Evolutionary conservation across 2,329 filamentous ascomycete species (phyloP).

Genomic region (Purpureocillium lavendulum): DNA sequence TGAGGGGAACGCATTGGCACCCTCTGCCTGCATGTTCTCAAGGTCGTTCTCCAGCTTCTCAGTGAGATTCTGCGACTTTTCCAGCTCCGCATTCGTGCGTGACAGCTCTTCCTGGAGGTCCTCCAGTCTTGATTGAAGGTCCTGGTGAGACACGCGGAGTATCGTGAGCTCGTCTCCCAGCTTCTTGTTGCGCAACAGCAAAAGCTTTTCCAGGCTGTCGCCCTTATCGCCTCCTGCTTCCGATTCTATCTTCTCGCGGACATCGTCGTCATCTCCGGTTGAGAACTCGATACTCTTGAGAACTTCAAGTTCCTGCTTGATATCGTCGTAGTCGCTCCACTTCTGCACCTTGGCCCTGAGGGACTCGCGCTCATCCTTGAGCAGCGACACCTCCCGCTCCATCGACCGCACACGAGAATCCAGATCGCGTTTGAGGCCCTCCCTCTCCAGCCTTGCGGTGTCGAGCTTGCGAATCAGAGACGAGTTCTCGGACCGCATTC

Average conservation of each 20-base stretch:
- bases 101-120: slow-evolving; percentile 77
- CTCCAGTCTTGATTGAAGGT: slow-evolving; percentile 73
- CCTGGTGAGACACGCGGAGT: slow-evolving; percentile 86
- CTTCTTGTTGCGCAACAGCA: slow-evolving; percentile 93
- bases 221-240: slow-evolving; percentile 37
- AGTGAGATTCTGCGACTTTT: slow-evolving; percentile 76
- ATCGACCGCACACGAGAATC: slow-evolving; percentile 69
- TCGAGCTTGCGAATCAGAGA: slow-evolving; percentile 86
- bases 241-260: slow-evolving; percentile 30
- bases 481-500: slow-evolving; percentile 86
- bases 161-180: slow-evolving; percentile 88
- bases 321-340: slow-evolving; percentile 90
- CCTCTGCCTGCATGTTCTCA: slow-evolving; percentile 76
- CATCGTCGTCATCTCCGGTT: slow-evolving; percentile 74
- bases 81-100: slow-evolving; percentile 74
- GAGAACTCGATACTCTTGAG: slow-evolving; percentile 97
- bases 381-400: slow-evolving; percentile 66
- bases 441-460: slow-evolving; percentile 72
- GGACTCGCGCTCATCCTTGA: slow-evolving; percentile 73
- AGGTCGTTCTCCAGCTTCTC: slow-evolving; percentile 89
- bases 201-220: slow-evolving; percentile 81
- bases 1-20: slow-evolving; percentile 74
- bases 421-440: slow-evolving; percentile 67
- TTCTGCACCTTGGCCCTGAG: slow-evolving; percentile 76
- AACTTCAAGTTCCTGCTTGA: slow-evolving; percentile 93